Evolutionary conservation across 768 basidiomycete species (phyloP).

Genomic region (Phlebiopsis gigantea): DNA sequence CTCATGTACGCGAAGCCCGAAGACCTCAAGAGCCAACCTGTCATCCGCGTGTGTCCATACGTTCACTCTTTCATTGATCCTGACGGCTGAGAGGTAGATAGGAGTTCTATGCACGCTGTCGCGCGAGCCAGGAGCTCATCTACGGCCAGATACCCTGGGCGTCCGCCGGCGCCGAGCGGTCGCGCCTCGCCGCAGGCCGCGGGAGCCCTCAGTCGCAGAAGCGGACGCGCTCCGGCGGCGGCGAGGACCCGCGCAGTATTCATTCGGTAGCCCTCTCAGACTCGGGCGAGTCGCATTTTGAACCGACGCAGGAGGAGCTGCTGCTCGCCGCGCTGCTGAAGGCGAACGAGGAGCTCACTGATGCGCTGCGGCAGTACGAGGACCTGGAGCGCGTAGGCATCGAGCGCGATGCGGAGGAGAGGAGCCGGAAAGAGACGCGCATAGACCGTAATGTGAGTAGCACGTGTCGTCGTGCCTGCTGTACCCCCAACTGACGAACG

Average conservation of each 20-base stretch:
- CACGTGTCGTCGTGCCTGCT: neutral
- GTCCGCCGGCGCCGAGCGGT: constrained; percentile 71
- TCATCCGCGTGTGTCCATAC: constrained; percentile 54
- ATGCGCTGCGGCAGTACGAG: constrained; percentile 68
- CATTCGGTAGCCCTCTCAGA: neutral
- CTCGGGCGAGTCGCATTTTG: constrained; percentile 25
- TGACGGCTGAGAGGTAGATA: constrained; percentile 25
- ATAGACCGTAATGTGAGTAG: constrained; percentile 61
- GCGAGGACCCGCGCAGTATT: neutral
- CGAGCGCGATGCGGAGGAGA: constrained; percentile 58
- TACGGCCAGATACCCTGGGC: constrained; percentile 92
- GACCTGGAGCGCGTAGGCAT: constrained; percentile 66
- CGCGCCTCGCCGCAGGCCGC: constrained; percentile 32
- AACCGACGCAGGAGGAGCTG: constrained; percentile 67
- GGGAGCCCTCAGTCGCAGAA: constrained; percentile 10
- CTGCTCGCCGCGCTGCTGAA: constrained; percentile 67
- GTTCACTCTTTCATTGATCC: neutral
- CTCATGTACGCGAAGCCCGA: constrained; percentile 66
- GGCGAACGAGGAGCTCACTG: constrained; percentile 67
- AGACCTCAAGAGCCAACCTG: constrained; percentile 51
- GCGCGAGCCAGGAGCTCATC: constrained; percentile 78
- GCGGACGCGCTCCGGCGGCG: constrained; percentile 4
- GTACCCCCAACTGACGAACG: neutral
- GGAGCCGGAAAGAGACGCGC: constrained; percentile 62
- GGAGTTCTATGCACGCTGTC: constrained; percentile 83